phyloP scores from a whole-genome alignment of 805 yeast genomes.

The Lipomyces kockii region DNA sequence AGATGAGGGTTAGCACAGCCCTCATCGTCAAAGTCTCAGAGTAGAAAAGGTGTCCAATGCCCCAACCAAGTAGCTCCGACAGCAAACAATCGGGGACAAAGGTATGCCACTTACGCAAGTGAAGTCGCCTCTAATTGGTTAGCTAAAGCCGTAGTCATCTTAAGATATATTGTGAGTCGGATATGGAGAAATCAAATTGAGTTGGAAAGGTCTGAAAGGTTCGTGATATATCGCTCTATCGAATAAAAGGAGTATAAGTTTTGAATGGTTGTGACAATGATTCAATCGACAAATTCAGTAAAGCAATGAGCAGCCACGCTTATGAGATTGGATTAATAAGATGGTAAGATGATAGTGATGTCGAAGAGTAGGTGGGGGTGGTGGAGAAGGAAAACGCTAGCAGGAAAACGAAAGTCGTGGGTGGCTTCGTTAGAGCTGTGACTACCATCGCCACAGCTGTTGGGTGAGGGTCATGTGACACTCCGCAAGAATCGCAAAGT shows the following conservation, averaged over 20 bases:
- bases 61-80: not conserved
- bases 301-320: slow-evolving; percentile 6
- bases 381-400: too few species aligned
- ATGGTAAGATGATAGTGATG: not conserved
- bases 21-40: too few species aligned
- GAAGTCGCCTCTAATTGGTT: slow-evolving; percentile 28
- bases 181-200: not conserved
- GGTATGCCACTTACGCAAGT: slow-evolving; percentile 18
- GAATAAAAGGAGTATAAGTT: not conserved
- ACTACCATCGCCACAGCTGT: too few species aligned
- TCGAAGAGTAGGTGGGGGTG: too few species aligned
- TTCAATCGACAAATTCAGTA: not conserved
- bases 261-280: not conserved
- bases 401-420: too few species aligned
- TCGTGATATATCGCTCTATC: not conserved
- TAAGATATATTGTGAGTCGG: slow-evolving; percentile 3
- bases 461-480: too few species aligned
- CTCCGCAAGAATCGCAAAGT: too few species aligned
- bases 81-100: not conserved
- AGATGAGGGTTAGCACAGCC: not conserved
- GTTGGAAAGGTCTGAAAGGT: not conserved
- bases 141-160: slow-evolving; percentile 33
- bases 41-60: not conserved
- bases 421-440: too few species aligned
- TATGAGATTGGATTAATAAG: not conserved